phyloP scores from a whole-genome alignment of 2,329 filamentous ascomycete species.

The Macroventuria anomochaeta region DNA sequence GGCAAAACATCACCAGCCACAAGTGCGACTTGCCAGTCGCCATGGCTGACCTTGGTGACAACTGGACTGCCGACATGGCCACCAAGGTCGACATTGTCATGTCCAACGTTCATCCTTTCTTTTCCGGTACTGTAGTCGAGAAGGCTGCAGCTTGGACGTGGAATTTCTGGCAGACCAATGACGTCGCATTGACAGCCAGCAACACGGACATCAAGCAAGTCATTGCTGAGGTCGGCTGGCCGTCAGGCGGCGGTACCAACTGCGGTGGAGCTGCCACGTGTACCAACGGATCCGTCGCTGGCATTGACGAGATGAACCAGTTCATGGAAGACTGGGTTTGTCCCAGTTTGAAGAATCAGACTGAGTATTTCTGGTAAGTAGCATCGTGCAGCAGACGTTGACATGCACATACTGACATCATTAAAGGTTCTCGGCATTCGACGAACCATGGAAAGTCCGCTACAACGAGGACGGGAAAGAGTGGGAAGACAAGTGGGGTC shows the following conservation, averaged over 20 bases:
- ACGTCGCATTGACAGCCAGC: conserved; percentile 65
- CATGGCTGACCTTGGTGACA: conserved; percentile 86
- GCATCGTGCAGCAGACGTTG: neutral
- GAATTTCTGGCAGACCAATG: conserved; percentile 77
- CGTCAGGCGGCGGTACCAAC: conserved; percentile 77
- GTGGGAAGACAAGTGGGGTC: conserved; percentile 96
- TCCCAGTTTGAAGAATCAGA: conserved; percentile 76
- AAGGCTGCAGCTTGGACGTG: conserved; percentile 81
- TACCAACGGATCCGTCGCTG: conserved; percentile 74
- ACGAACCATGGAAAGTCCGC: conserved; percentile 89
- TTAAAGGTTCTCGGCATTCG: conserved; percentile 84
- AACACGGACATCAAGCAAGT: conserved; percentile 67
- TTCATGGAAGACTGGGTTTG: conserved; percentile 90
- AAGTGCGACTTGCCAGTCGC: conserved; percentile 77
- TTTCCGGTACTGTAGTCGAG: conserved; percentile 74
- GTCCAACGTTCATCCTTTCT: conserved; percentile 97
- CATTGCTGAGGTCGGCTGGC: conserved; percentile 93
- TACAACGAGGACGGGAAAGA: conserved; percentile 71
- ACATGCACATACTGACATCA: neutral
- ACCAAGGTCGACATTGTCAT: conserved; percentile 82
- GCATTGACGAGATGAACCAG: conserved; percentile 79
- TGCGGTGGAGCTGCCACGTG: conserved; percentile 70
- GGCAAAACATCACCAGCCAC: conserved; percentile 68
- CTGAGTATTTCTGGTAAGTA: conserved; percentile 87
- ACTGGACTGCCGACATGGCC: conserved; percentile 78